These are phyloP conservation scores for Neurospora cerealis DNA, from an alignment of 495 filamentous ascomycete species.

Conservation along the genomic window DNA sequence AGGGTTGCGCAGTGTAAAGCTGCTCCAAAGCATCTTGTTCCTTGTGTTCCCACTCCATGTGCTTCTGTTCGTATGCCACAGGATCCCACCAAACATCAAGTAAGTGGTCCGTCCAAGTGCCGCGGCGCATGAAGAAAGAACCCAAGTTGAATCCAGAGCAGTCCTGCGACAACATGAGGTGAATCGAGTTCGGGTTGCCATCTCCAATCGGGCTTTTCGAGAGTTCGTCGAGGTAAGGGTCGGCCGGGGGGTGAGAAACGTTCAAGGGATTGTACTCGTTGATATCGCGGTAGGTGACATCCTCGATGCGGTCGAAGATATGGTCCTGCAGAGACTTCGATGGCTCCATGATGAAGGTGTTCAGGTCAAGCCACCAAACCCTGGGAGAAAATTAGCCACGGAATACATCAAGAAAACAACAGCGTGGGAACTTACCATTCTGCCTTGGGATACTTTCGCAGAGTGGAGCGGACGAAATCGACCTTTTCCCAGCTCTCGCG, in stretches of 20 bases:
- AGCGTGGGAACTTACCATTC: conserved; percentile 64
- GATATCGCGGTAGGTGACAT: conserved; percentile 87
- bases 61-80: conserved; percentile 93
- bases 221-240: conserved; percentile 61
- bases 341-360: conserved; percentile 97
- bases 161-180: conserved; percentile 85
- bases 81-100: conserved; percentile 99
- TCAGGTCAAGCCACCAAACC: conserved; percentile 99
- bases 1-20: conserved; percentile 83
- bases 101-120: conserved; percentile 81
- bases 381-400: conserved; percentile 36
- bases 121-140: conserved; percentile 82
- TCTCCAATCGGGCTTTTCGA: conserved; percentile 67
- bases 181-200: conserved; percentile 60
- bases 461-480: conserved; percentile 81
- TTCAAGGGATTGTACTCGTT: conserved; percentile 93
- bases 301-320: conserved; percentile 70
- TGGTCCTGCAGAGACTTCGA: conserved; percentile 83
- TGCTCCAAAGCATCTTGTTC: conserved; percentile 94
- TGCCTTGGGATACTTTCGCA: conserved; percentile 88
- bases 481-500: conserved; percentile 99
- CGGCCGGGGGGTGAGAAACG: conserved; percentile 71
- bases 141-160: conserved; percentile 95
- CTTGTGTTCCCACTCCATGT: conserved; percentile 99
- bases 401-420: not conserved